These are phyloP conservation scores for Amoeboaphelidium occidentale DNA, from an alignment of 371 early-diverging fungal genomes.

Conservation along the genomic window DNA sequence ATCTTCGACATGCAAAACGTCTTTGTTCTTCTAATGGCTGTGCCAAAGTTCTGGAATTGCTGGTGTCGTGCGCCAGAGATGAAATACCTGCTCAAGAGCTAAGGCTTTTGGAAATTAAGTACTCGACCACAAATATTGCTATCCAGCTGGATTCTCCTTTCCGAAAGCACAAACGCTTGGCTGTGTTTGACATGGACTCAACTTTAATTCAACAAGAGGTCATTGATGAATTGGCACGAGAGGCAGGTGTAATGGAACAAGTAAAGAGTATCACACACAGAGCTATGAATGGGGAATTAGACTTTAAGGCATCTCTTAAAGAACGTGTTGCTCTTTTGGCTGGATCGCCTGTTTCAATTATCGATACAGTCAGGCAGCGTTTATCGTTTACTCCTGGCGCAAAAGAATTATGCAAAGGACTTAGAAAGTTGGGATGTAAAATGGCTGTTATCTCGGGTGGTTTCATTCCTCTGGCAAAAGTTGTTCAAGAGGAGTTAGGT, in stretches of 20 bases:
- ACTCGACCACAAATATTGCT: slow-evolving; percentile 50
- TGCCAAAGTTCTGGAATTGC: no score
- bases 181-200: slow-evolving; percentile 96
- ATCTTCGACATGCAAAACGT: no score
- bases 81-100: no score
- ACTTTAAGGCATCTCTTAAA: slow-evolving; percentile 71
- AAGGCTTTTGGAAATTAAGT: no score
- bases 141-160: slow-evolving; percentile 65
- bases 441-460: slow-evolving; percentile 85
- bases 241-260: slow-evolving; percentile 67
- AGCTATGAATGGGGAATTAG: slow-evolving; percentile 91
- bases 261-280: slow-evolving; percentile 76
- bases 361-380: slow-evolving; percentile 42
- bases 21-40: no score
- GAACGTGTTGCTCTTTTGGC: slow-evolving; percentile 63
- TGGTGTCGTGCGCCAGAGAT: no score
- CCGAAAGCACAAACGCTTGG: slow-evolving; percentile 65
- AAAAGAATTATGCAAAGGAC: slow-evolving; percentile 47
- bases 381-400: slow-evolving; percentile 82
- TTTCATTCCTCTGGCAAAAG: slow-evolving; percentile 67
- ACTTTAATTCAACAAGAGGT: slow-evolving; percentile 93
- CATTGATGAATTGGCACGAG: slow-evolving; percentile 86
- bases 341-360: slow-evolving; percentile 52
- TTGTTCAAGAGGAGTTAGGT: slow-evolving; percentile 64
- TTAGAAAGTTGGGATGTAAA: slow-evolving; percentile 76